A percentile compares a stretch with the other conserved stretches of the same genome.
Conservation (phyloP, 2,329 filamentous ascomycete species). For the Alternaria longipes region DNA sequence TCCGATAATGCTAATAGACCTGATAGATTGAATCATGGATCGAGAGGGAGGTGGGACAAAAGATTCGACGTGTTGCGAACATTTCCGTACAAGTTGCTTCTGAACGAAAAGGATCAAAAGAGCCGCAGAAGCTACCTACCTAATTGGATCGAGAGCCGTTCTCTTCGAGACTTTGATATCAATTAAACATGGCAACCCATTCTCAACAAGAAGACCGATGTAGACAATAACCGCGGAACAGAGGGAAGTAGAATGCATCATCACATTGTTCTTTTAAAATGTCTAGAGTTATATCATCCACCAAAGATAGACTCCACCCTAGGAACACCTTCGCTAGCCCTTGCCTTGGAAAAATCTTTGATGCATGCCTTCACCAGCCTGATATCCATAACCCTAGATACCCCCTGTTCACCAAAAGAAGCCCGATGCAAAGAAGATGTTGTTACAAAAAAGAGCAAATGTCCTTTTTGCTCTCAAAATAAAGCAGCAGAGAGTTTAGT, state of each 20-base stretch:
- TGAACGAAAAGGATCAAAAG: too few species aligned
- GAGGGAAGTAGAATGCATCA: neutral
- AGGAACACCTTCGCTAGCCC: neutral
- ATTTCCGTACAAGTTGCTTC: too few species aligned
- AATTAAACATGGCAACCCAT: too few species aligned
- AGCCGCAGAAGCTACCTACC: too few species aligned
- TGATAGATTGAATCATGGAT: too few species aligned
- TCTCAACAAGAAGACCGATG: too few species aligned
- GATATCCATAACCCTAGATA: slow-evolving; percentile 19
- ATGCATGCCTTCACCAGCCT: neutral
- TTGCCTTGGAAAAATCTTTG: neutral
- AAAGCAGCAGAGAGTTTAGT: slow-evolving; percentile 53
- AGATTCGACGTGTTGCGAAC: too few species aligned
- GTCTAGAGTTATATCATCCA: neutral
- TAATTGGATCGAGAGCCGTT: too few species aligned
- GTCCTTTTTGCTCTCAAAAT: neutral
- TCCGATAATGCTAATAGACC: too few species aligned
- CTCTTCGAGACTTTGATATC: too few species aligned
- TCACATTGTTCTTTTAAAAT: neutral
- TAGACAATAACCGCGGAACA: too few species aligned
- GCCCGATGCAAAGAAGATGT: slow-evolving; percentile 7
- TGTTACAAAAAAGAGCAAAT: slow-evolving; percentile 10
- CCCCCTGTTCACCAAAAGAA: neutral
- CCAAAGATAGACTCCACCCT: neutral
- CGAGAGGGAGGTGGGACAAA: too few species aligned